Base-by-base conservation (phyloP, 352 stramenopile species). In the Pythium chondricola region DNA sequence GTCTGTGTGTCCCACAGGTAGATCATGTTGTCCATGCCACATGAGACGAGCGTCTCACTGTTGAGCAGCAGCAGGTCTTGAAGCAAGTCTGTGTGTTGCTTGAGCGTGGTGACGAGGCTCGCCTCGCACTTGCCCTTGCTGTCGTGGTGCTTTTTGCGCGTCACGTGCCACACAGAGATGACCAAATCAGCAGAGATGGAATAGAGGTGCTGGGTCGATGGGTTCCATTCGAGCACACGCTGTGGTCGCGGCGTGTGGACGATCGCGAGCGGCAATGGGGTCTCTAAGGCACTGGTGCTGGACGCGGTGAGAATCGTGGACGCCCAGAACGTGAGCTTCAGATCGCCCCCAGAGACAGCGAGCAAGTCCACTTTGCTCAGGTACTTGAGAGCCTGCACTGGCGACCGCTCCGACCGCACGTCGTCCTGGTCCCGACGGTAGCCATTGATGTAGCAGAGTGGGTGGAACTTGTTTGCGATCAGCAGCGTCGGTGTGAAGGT, bases 321-420 rank as follows among this genome's bases (percentile, higher is more conserved):
- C 2, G 72, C 52, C 79, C 79, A 91, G 45, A 91, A 88, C 22
- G 76, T 88, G 45, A 91, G 65, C 43, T 88, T 91, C 14, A 91
- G 51, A 35, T 91, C 79, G 0, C 76, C 79, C 7, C 66, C 79
- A 2, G 79, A 88, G 8, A 88, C 69, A n/a, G 65, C 76, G 7
- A 91, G 55, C 10, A 91, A 32, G 39, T 91, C 76, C 4, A 84
- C 43, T 0, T 47, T 50, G 14, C 52, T 65, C n/a, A 91, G 43
- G 48, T 84, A 86, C 52, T 86, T 87, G 10, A 91, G 43, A 9
- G 62, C 75, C 52, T 91, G 79, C 2, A 91, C 79, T 2, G 79
- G 79, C 16, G 76, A 88, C 8, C 75, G 70, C 57, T 91, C 79
- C 6, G 76, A 88, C 3, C 79, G 70, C 16, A 88, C 63, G 29